A percentile compares a stretch with the other conserved stretches of the same genome.
Evolutionary conservation across 2,329 filamentous ascomycete species (phyloP).

Genomic region (Orbilia blumenaviensis): DNA sequence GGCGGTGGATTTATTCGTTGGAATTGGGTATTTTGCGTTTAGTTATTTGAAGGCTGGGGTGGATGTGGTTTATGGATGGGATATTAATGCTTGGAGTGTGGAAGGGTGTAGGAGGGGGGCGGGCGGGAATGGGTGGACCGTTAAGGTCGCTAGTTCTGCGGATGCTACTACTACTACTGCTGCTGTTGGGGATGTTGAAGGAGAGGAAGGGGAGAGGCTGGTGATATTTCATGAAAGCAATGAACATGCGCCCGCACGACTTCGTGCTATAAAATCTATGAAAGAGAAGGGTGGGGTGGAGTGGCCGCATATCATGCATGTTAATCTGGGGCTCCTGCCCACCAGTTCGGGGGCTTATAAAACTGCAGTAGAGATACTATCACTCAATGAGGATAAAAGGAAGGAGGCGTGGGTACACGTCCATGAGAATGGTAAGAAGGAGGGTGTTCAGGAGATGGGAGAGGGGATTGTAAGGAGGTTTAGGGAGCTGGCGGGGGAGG

Average conservation of each 20-base stretch:
- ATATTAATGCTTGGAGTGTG: constrained; percentile 87
- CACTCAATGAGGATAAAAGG: constrained; percentile 23
- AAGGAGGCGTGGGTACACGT: constrained; percentile 69
- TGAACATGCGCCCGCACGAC: constrained; percentile 63
- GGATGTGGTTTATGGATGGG: constrained; percentile 79
- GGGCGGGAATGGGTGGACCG: constrained; percentile 72
- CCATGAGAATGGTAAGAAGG: constrained; percentile 72
- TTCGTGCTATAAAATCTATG: constrained; percentile 60
- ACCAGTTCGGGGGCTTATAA: constrained; percentile 68
- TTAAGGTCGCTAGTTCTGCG: constrained; percentile 64
- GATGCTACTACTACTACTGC: constrained; percentile 62
- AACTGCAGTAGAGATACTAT: constrained; percentile 65
- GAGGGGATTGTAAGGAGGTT: constrained; percentile 55
- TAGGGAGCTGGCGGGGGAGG: constrained; percentile 28
- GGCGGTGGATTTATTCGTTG: constrained; percentile 83
- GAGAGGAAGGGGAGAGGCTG: constrained; percentile 64
- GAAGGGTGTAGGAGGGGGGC: constrained; percentile 84
- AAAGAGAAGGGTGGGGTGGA: neutral
- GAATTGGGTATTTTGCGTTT: constrained; percentile 94
- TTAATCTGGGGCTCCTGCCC: constrained; percentile 73
- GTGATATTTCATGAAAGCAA: constrained; percentile 77
- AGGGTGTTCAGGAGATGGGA: constrained; percentile 64
- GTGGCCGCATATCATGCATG: constrained; percentile 64
- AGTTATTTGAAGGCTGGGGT: constrained; percentile 78
- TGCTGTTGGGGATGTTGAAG: constrained; percentile 60